Base-by-base conservation (phyloP, 2,329 filamentous ascomycete genomes). In the Parasarocladium wereldwijsianum region DNA sequence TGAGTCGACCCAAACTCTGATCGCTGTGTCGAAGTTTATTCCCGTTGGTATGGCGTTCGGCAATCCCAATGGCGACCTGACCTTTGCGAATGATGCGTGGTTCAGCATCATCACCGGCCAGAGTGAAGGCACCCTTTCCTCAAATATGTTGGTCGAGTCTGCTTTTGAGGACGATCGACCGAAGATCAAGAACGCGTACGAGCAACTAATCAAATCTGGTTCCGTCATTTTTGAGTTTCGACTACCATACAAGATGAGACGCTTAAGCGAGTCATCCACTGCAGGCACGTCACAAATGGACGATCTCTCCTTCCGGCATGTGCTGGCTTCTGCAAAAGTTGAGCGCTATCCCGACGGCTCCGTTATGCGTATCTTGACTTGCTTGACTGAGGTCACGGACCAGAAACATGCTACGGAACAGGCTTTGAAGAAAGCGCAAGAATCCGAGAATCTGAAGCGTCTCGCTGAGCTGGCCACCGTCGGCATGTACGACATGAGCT, bases 11-110 rank as follows among this genome's bases (percentile, higher is more conserved):
- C 68, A 70, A 18, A 69, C 73, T 32, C 82, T 83, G 39, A 72
- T 73, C 6, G 61, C 70, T 5, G 76, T 84, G 51, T 73, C 77
- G 3, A 76, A 82, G 40, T 75, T 82, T 30, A 73, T 79, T 3
- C 79, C 79, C 0, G 72, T 81, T 2, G 79, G 78, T 12, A 75
- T 84, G 53, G 80, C 76, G 42, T 78, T 84, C 34, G 70, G 74
- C 8, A 68, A 79, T 42, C 58, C 63, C 2, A 56, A 64, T 28
- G 78, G 77, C 9, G 64, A 66, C 22, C 67, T 84, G 34, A 70
- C 65, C 1, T 83, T 77, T 44, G 77, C 75, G 35, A 85, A 85
- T 42, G 68, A 79, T 29, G 70, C 74, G 7, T 84, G 62, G 57
- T 58, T 64, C 39, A 55, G 58, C 22, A 14, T 30, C 5, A 65